These are phyloP conservation scores for Candida vartiovaarae DNA, from an alignment of 805 yeast species.

Conservation along the genomic window DNA sequence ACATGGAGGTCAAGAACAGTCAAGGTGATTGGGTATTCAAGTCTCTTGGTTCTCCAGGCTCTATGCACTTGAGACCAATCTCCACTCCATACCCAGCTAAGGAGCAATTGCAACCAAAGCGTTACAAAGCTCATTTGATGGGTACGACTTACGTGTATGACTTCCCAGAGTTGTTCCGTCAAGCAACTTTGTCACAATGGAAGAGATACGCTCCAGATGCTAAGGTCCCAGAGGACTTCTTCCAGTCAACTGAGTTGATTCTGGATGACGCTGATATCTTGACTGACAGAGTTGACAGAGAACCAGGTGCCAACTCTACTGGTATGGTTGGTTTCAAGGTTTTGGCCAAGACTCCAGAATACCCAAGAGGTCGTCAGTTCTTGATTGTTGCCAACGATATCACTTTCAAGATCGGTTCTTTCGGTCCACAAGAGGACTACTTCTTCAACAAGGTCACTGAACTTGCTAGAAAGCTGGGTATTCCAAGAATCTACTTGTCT, in stretches of 20 bases:
- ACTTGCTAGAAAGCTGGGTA: conserved; percentile 81
- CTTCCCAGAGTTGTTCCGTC: conserved; percentile 97
- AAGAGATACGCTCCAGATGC: conserved; percentile 48
- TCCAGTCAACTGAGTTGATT: conserved; percentile 76
- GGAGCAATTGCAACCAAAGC: conserved; percentile 96
- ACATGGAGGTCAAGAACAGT: conserved; percentile 87
- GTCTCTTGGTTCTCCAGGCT: conserved; percentile 89
- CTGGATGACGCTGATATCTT: conserved; percentile 69
- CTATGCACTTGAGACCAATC: conserved; percentile 95
- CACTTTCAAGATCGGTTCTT: conserved; percentile 96
- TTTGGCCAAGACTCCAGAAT: conserved; percentile 90
- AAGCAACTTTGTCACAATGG: conserved; percentile 85
- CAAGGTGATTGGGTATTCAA: conserved; percentile 97
- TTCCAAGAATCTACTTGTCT: conserved; percentile 91
- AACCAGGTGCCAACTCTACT: conserved; percentile 90
- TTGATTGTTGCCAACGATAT: conserved; percentile 94
- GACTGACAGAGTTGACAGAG: conserved; percentile 90
- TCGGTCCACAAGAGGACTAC: conserved; percentile 93
- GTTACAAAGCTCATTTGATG: conserved; percentile 96
- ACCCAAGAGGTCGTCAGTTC: conserved; percentile 92
- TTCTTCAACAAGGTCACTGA: conserved; percentile 92
- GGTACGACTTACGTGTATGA: conserved; percentile 98
- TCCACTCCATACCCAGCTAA: conserved; percentile 96
- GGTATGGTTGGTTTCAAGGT: conserved; percentile 98
- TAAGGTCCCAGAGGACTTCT: conserved; percentile 69